Evolutionary conservation across 345 rosid genomes (phyloP).

Genomic region (Erysimum cheiranthoides): DNA sequence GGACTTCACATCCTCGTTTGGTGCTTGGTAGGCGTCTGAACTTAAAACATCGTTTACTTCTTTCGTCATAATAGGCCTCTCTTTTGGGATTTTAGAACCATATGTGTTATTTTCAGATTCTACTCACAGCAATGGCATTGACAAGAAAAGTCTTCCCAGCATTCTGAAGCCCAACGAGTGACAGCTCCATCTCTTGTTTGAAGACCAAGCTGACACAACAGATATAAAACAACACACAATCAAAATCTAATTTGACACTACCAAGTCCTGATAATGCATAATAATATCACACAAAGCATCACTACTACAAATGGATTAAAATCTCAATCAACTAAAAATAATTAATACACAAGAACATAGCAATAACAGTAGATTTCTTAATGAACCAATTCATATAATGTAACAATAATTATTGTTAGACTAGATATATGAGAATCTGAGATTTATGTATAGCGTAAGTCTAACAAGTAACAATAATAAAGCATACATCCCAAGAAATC

Average conservation of each 20-base stretch:
- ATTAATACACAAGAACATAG: neutral
- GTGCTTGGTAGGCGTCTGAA: neutral
- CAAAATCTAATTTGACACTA: neutral
- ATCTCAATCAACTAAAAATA: neutral
- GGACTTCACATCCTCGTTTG: neutral
- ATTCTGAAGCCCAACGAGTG: constrained; percentile 95
- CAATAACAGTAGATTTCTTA: no score
- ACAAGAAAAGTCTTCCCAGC: constrained; percentile 99
- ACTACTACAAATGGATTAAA: neutral
- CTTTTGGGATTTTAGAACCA: neutral
- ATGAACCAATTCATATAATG: neutral
- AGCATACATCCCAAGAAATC: neutral
- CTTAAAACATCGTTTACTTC: neutral
- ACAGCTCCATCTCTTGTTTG: constrained; percentile 96
- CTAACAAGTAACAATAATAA: no score
- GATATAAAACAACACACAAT: neutral
- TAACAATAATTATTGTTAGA: no score
- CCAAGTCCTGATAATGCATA: constrained; percentile 4
- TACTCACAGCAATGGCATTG: constrained; percentile 90
- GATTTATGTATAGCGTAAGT: no score
- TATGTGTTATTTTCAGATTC: no score
- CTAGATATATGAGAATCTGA: no score
- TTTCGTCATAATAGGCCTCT: neutral
- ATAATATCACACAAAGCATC: neutral
- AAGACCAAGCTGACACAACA: constrained; percentile 69